Percentiles rank a stretch among this genome's conserved stretches.
Evolutionary conservation across 257 asterid species (phyloP).

Genomic region (Solanum lycopersicoides): DNA sequence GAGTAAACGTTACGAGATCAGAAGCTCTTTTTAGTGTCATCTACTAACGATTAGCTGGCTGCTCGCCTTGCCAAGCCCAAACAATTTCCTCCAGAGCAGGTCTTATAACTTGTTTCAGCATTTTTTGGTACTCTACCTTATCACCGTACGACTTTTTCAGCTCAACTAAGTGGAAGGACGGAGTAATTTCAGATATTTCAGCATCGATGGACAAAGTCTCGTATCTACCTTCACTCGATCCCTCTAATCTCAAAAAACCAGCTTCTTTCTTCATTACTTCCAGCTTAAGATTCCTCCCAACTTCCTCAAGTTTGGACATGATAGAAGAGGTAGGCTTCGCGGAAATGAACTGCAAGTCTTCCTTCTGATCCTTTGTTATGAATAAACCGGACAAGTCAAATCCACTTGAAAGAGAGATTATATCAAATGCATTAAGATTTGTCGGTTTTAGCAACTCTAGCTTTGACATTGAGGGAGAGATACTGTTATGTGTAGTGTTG

Average conservation of each 20-base stretch:
- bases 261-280: conserved; percentile 30
- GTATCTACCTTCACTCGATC: conserved; percentile 9
- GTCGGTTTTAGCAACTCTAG: conserved; percentile 20
- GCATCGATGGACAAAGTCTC: conserved; percentile 31
- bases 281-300: conserved; percentile 30
- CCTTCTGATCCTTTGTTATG: conserved; percentile 52
- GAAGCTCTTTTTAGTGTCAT: neutral
- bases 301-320: conserved; percentile 43
- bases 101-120: conserved; percentile 25
- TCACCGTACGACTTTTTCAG: conserved; percentile 51
- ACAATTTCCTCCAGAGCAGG: conserved; percentile 36
- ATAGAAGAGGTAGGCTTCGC: conserved; percentile 24
- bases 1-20: neutral
- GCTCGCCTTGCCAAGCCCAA: conserved; percentile 53
- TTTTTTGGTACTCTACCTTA: conserved; percentile 35
- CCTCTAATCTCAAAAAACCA: conserved; percentile 20
- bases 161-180: conserved; percentile 57
- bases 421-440: conserved; percentile 66
- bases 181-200: conserved; percentile 39
- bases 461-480: neutral
- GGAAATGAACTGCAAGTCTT: conserved; percentile 56
- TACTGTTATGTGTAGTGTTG: neutral
- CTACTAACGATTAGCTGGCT: neutral
- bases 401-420: conserved; percentile 73
- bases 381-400: conserved; percentile 75